Evolutionary conservation across 208 protist genomes (phyloP), one percentile per base, ranked within the genome.

Genomic region (Porcisia hertigi): DNA sequence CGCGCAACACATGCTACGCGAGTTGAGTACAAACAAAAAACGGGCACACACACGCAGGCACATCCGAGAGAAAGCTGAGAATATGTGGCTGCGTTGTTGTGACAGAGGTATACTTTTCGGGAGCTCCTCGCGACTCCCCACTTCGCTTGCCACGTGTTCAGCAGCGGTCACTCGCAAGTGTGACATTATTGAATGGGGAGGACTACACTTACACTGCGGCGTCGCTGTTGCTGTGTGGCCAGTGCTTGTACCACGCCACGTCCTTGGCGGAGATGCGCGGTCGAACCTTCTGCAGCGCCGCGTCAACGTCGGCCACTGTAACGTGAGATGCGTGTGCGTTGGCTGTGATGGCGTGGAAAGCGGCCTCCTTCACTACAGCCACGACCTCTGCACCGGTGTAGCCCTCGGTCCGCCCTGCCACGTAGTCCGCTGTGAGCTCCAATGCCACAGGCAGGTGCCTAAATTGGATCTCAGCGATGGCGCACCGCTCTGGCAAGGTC

Each of bases 351-450:
- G 97, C 96, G 45, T 73, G 70, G 55, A 98, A 88, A 30, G 93
- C 88, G 6, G 97, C 96, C 82, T 99, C 97, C 53, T 95, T 92
- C 71, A 96, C 95, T 41, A 99, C 80, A 11, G 94, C 88, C 4
- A 95, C 92, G 58, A 98, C 82, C 79, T 99, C 98, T 2, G 98
- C 98, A 57, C 98, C 98, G 49, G 88, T 96, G 76, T 97, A 98
- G 18, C 96, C 96, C 25, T 97, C 80, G 25, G 96, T 90, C 3
- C 34, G 20, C 34, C 74, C 62, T 34, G 92, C 86, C 7, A 99
- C 71, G 39, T 85, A 85, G 20, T 53, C 53, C 1, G 85, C 47
- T 23, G 92, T 87, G 0, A 98, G 82, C 57, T 93, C 83, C 8
- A 54, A 36, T 2, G 62, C 73, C 43, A 89, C 66, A 0, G 94